Evolutionary conservation across 441 rosid species (phyloP).

Genomic region (Hura crepitans): DNA sequence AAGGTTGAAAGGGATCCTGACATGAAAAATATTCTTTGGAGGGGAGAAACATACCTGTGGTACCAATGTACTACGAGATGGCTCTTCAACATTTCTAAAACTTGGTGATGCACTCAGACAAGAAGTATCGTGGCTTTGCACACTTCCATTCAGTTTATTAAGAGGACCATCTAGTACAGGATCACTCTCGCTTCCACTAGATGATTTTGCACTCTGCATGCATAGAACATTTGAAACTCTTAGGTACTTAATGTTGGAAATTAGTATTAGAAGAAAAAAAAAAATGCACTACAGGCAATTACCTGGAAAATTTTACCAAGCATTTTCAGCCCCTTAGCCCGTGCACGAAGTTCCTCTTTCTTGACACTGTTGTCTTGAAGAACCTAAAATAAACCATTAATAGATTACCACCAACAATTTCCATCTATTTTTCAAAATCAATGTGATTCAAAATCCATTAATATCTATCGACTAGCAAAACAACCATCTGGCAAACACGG

Average conservation of each 20-base stretch:
- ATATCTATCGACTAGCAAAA: conserved; percentile 30
- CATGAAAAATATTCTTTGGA: not conserved
- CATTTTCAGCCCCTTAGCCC: conserved; percentile 90
- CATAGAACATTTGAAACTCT: not conserved
- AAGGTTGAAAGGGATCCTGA: not conserved
- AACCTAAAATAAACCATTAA: conserved; percentile 49
- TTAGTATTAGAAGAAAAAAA: not conserved
- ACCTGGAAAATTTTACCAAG: conserved; percentile 97
- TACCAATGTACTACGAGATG: conserved; percentile 35
- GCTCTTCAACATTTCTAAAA: conserved; percentile 41
- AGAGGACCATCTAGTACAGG: conserved; percentile 32
- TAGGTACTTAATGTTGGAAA: conserved; percentile 3
- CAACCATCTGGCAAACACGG: conserved; percentile 94
- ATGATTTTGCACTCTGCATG: conserved; percentile 39
- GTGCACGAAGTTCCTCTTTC: conserved; percentile 83
- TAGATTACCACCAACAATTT: conserved; percentile 24
- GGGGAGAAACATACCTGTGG: conserved; percentile 47
- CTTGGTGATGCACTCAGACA: conserved; percentile 39
- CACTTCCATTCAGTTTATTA: conserved; percentile 53
- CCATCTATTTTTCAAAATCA: conserved; percentile 10
- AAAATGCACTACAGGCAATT: not conserved
- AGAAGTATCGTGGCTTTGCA: conserved; percentile 30
- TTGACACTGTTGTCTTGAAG: conserved; percentile 79
- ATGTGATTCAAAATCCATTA: conserved; percentile 20
- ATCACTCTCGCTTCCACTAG: conserved; percentile 56